phyloP scores from a whole-genome alignment of 352 stramenopile genomes.

The Pythium dissotocum region DNA sequence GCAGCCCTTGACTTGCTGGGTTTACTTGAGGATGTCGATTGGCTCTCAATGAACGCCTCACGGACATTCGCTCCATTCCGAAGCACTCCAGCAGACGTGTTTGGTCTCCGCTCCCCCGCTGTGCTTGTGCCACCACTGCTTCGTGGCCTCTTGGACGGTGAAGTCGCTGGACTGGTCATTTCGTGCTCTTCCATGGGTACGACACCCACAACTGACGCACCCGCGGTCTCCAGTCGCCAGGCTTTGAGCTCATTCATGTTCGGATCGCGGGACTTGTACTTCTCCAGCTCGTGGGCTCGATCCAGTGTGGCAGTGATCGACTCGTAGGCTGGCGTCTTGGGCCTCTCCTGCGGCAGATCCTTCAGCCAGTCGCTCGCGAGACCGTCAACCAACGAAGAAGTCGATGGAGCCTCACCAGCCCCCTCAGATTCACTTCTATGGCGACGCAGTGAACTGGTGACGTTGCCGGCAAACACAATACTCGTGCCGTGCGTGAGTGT shows the following conservation, averaged over 20 bases:
- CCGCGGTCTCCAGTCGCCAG: conserved; percentile 64
- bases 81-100: conserved; percentile 53
- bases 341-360: conserved; percentile 29
- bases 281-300: conserved; percentile 64
- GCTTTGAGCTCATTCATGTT: conserved; percentile 65
- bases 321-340: conserved; percentile 59
- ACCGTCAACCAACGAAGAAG: not conserved
- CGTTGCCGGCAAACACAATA: conserved; percentile 88
- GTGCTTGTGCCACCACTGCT: conserved; percentile 11
- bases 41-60: conserved; percentile 61
- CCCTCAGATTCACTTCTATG: conserved; percentile 66
- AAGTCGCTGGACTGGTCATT: conserved; percentile 24
- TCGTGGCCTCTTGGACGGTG: conserved; percentile 24
- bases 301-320: conserved; percentile 83
- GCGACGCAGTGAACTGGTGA: conserved; percentile 78
- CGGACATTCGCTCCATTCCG: conserved; percentile 34
- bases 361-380: conserved; percentile 9
- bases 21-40: not conserved
- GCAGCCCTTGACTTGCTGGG: not conserved
- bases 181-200: conserved; percentile 24
- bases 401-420: not conserved
- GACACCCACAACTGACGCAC: conserved; percentile 42
- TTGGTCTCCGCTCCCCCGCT: conserved; percentile 39
- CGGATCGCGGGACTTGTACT: conserved; percentile 61
- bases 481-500: conserved; percentile 87